Evolutionary conservation across 2,329 filamentous ascomycete genomes (phyloP).

Genomic region (Aureobasidium sp.): DNA sequence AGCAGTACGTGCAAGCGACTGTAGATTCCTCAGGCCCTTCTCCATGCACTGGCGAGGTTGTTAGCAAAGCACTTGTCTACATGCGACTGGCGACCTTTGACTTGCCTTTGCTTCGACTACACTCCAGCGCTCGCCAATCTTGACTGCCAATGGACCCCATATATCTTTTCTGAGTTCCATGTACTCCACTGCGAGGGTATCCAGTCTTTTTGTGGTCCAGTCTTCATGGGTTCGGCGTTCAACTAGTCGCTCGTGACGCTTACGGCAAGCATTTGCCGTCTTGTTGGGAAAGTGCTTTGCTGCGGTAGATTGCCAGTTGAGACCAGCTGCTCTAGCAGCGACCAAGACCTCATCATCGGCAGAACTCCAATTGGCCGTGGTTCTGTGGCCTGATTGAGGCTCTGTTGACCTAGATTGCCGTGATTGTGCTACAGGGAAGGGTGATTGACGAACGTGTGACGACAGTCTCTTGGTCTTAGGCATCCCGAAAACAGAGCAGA

Average conservation of each 20-base stretch:
- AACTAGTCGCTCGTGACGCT: conserved; percentile 77
- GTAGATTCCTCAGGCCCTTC: conserved; percentile 72
- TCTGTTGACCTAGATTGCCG: conserved; percentile 24
- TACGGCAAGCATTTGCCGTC: conserved; percentile 73
- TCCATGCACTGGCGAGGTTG: conserved; percentile 59
- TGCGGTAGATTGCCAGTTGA: conserved; percentile 80
- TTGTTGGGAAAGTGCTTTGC: conserved; percentile 67
- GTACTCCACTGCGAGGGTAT: conserved; percentile 67
- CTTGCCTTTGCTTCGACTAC: conserved; percentile 77
- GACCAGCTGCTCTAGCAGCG: conserved; percentile 59
- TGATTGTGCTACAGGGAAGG: conserved; percentile 24
- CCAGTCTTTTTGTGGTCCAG: conserved; percentile 68
- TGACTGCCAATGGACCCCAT: conserved; percentile 65
- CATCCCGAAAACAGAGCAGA: conserved; percentile 24
- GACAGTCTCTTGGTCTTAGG: conserved; percentile 34
- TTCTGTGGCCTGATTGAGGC: conserved; percentile 23
- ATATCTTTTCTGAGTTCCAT: conserved; percentile 72
- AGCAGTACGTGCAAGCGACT: conserved; percentile 57
- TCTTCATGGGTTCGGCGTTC: conserved; percentile 64
- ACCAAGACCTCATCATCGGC: conserved; percentile 68
- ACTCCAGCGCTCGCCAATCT: conserved; percentile 46
- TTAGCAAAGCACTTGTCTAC: conserved; percentile 9
- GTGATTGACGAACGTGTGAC: conserved; percentile 16
- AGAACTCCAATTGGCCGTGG: conserved; percentile 52
- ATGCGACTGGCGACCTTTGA: conserved; percentile 31